phyloP scores from a whole-genome alignment of 495 filamentous ascomycete species.

The Penicillium dipodomyicola region DNA sequence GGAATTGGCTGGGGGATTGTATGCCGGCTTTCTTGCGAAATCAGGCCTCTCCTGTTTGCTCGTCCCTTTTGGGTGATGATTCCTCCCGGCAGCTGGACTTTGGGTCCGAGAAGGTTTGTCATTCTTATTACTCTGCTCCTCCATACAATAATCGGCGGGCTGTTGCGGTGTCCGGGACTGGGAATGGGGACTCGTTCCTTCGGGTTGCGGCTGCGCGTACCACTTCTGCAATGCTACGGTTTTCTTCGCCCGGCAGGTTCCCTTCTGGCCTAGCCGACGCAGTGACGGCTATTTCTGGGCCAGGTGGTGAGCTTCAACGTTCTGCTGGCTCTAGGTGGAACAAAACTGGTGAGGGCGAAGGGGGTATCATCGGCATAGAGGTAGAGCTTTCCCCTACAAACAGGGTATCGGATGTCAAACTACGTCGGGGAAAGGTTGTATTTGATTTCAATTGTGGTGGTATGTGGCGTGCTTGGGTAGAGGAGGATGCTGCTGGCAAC shows the following conservation, averaged over 20 bases:
- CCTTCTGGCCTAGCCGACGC: slow-evolving; percentile 43
- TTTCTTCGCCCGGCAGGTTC: slow-evolving; percentile 38
- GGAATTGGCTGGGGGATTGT: slow-evolving; percentile 47
- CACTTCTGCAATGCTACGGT: slow-evolving; percentile 70
- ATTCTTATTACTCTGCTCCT: slow-evolving; percentile 9
- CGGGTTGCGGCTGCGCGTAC: slow-evolving; percentile 69
- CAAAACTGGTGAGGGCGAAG: slow-evolving; percentile 74
- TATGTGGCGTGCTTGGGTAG: slow-evolving; percentile 82
- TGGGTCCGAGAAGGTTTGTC: slow-evolving; percentile 4
- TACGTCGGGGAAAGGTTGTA: slow-evolving; percentile 52
- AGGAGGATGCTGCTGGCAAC: slow-evolving; percentile 63
- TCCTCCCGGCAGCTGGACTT: not conserved
- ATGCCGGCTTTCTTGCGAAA: slow-evolving; percentile 37
- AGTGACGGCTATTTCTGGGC: slow-evolving; percentile 62
- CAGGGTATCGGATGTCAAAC: slow-evolving; percentile 22
- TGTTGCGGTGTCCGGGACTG: slow-evolving; percentile 78
- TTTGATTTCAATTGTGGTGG: slow-evolving; percentile 85
- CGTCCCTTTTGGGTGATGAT: not conserved
- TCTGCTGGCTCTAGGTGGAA: slow-evolving; percentile 77
- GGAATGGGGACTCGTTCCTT: slow-evolving; percentile 88
- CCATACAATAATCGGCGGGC: slow-evolving; percentile 36
- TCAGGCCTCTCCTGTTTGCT: slow-evolving; percentile 9
- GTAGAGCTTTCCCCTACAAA: slow-evolving; percentile 36
- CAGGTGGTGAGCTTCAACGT: slow-evolving; percentile 68
- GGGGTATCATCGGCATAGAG: slow-evolving; percentile 87